Percentiles rank a stretch among this genome's conserved stretches.
Conservation (phyloP, 768 basidiomycete species). For the Boletus sensibilis region DNA sequence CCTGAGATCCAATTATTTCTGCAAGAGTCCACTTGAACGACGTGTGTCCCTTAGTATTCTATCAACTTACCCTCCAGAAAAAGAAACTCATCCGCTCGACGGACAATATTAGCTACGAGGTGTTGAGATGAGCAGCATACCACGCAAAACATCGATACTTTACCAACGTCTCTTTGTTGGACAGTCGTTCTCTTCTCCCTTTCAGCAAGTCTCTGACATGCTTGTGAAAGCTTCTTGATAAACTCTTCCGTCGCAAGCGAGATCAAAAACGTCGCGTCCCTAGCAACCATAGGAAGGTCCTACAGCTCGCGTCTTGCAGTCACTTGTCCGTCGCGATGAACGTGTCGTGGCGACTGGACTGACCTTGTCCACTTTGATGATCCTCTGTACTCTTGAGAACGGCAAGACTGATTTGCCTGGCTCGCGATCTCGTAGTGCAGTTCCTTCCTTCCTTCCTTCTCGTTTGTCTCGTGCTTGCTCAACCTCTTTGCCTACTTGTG, state of each 20-base stretch:
- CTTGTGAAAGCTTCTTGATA: conserved; percentile 69
- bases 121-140: not conserved
- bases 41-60: not conserved
- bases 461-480: conserved; percentile 13
- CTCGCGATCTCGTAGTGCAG: conserved; percentile 32
- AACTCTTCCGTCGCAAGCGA: conserved; percentile 88
- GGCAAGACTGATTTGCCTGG: conserved; percentile 75
- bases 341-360: conserved; percentile 12
- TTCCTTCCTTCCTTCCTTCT: conserved; percentile 22
- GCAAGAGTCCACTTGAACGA: not conserved
- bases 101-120: conserved; percentile 55
- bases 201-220: conserved; percentile 67
- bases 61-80: conserved; percentile 66
- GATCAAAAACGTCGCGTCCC: conserved; percentile 77
- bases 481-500: not conserved
- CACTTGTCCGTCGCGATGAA: not conserved
- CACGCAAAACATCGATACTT: conserved; percentile 19
- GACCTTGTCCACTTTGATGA: conserved; percentile 85
- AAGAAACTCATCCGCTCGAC: conserved; percentile 70
- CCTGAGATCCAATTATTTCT: conserved; percentile 64
- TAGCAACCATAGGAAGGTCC: conserved; percentile 76
- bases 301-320: conserved; percentile 26
- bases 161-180: conserved; percentile 79
- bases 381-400: conserved; percentile 74
- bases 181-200: conserved; percentile 72